A percentile compares a stretch with the other conserved stretches of the same genome.
Evolutionary conservation across 1,284 basidiomycete genomes (phyloP).

Genomic region (Boletus semigastroideus): DNA sequence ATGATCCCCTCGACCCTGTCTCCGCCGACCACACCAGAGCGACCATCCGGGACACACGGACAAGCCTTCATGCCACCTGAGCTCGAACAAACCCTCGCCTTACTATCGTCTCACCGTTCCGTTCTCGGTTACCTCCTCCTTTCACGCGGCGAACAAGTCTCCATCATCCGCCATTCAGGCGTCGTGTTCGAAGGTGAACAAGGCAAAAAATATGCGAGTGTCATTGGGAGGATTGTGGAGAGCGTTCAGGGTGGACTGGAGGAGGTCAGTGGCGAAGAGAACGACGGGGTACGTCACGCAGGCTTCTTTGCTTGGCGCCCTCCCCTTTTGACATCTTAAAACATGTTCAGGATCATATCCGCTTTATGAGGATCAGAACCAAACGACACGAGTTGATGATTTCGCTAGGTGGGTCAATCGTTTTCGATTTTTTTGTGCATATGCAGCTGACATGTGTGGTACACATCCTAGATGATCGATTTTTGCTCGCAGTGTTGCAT

Average conservation of each 20-base stretch:
- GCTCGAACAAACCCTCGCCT: slow-evolving; percentile 73
- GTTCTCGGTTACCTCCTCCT: slow-evolving; percentile 88
- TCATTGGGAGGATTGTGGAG: slow-evolving; percentile 76
- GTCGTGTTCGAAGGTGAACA: slow-evolving; percentile 87
- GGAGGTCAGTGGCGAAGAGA: slow-evolving; percentile 60
- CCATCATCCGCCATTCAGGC: slow-evolving; percentile 81
- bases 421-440: slow-evolving; percentile 12
- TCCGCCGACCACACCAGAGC: slow-evolving; percentile 7
- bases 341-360: slow-evolving; percentile 70
- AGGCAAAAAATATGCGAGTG: slow-evolving; percentile 76
- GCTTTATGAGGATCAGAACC: slow-evolving; percentile 89
- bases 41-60: slow-evolving; percentile 16
- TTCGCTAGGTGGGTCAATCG: slow-evolving; percentile 69
- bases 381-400: slow-evolving; percentile 93
- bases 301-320: too few relatives aligned
- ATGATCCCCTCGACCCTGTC: too few relatives aligned
- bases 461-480: slow-evolving; percentile 64
- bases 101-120: slow-evolving; percentile 78
- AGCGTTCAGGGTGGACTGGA: slow-evolving; percentile 72
- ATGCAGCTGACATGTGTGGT: slow-evolving; percentile 1
- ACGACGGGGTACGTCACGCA: slow-evolving; percentile 48
- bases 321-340: background rate
- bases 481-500: slow-evolving; percentile 74
- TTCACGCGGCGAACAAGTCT: slow-evolving; percentile 60
- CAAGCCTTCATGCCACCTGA: slow-evolving; percentile 55